These are phyloP conservation scores for Gryganskiella cystojenkinii DNA, from an alignment of 192 early-diverging fungal genomes.

Conservation along the genomic window DNA sequence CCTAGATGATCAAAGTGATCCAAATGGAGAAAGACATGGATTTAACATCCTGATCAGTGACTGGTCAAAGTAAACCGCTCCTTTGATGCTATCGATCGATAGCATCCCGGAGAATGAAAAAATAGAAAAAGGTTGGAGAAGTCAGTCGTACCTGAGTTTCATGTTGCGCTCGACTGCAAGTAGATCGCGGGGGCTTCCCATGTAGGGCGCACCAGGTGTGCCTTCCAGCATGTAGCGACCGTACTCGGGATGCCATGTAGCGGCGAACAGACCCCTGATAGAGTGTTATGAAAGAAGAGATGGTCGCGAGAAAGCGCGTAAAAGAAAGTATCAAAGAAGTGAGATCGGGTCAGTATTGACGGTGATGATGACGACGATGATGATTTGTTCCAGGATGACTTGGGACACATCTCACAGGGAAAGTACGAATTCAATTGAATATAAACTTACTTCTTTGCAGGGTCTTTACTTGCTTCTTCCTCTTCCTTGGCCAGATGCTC, in stretches of 20 bases:
- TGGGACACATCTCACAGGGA: too few relatives aligned
- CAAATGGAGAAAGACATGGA: background rate
- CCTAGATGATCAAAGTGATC: constrained; percentile 42
- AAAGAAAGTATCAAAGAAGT: constrained; percentile 10
- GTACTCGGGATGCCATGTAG: constrained; percentile 96
- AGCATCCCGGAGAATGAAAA: constrained; percentile 14
- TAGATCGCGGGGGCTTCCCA: constrained; percentile 81
- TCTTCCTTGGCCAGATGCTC: constrained; percentile 78
- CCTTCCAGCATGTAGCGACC: constrained; percentile 98
- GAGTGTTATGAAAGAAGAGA: too few relatives aligned
- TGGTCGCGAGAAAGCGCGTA: constrained; percentile 2
- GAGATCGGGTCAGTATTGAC: background rate
- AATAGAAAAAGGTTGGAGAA: background rate
- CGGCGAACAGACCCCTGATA: constrained; percentile 63
- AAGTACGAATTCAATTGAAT: background rate
- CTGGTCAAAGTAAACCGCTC: background rate
- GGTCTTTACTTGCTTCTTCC: constrained; percentile 58
- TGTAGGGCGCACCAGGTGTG: constrained; percentile 93
- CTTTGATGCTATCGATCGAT: background rate
- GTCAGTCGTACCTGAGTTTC: constrained; percentile 57
- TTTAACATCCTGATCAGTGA: background rate
- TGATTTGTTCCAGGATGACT: too few relatives aligned
- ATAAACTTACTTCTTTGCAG: constrained; percentile 59
- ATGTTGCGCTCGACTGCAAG: constrained; percentile 91
- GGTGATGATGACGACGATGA: too few relatives aligned